Evolutionary conservation across 495 filamentous ascomycete species (phyloP).

Genomic region (Xylona heveae): DNA sequence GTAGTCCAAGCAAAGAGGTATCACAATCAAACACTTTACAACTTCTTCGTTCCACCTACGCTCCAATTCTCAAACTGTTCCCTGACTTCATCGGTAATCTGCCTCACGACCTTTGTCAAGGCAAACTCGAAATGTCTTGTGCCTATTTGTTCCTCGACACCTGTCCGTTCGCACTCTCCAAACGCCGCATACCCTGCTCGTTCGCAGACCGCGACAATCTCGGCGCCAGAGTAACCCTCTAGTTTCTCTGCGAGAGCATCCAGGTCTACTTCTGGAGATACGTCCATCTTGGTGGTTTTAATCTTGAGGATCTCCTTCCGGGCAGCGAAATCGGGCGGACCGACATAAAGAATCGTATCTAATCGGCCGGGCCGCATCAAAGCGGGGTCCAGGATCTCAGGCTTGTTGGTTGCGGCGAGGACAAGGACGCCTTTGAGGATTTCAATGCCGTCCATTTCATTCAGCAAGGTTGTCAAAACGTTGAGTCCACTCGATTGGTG

Average conservation of each 20-base stretch:
- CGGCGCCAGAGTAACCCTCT: slow-evolving; percentile 74
- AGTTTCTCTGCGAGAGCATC: slow-evolving; percentile 42
- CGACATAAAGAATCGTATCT: slow-evolving; percentile 78
- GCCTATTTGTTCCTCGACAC: slow-evolving; percentile 25
- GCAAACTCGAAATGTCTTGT: slow-evolving; percentile 45
- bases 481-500: slow-evolving; percentile 33
- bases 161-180: slow-evolving; percentile 27
- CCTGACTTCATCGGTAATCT: slow-evolving; percentile 47
- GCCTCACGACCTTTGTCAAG: slow-evolving; percentile 35
- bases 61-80: slow-evolving; percentile 50
- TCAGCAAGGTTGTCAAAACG: slow-evolving; percentile 76
- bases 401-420: slow-evolving; percentile 87
- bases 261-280: slow-evolving; percentile 39
- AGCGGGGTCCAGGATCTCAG: slow-evolving; percentile 69
- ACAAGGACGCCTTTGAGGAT: slow-evolving; percentile 64
- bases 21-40: too few relatives aligned
- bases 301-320: slow-evolving; percentile 59
- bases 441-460: slow-evolving; percentile 94
- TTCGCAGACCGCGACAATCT: slow-evolving; percentile 65
- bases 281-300: slow-evolving; percentile 32
- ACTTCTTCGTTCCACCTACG: slow-evolving; percentile 54
- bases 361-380: slow-evolving; percentile 75
- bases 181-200: slow-evolving; percentile 38
- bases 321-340: slow-evolving; percentile 56
- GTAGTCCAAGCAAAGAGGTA: too few relatives aligned